Conservation (phyloP, 345 rosid genomes). For the Erucastrum elatum region DNA sequence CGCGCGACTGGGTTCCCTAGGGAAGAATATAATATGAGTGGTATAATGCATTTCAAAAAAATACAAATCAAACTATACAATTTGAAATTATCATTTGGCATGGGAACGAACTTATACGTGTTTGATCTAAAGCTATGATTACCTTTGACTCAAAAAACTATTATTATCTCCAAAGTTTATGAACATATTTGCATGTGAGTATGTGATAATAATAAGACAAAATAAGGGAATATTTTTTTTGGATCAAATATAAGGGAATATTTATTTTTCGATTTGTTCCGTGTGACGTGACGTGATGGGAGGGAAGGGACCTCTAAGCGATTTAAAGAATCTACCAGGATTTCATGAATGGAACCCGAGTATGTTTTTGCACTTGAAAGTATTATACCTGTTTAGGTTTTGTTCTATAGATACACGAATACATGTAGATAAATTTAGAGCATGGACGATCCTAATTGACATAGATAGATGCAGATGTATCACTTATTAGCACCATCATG, state of each 20-base stretch:
- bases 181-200: not conserved
- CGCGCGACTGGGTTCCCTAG: not conserved
- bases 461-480: not conserved
- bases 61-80: not conserved
- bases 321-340: constrained; percentile 10
- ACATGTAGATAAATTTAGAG: not conserved
- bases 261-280: constrained; percentile 1
- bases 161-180: not conserved
- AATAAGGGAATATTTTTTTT: not conserved
- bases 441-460: not conserved
- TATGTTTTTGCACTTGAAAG: not conserved
- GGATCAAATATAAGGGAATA: not conserved
- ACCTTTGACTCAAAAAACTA: not conserved
- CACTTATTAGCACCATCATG: not conserved
- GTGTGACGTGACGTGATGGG: not conserved
- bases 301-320: not conserved
- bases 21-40: not conserved
- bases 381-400: not conserved
- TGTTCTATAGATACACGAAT: not conserved
- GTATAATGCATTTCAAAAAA: not conserved
- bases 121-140: not conserved
- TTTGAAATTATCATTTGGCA: not conserved
- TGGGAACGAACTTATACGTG: not conserved
- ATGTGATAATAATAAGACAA: not conserved
- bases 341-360: not conserved